Base-by-base conservation (phyloP, 2,329 filamentous ascomycete genomes). In the Alternaria arbusti region DNA sequence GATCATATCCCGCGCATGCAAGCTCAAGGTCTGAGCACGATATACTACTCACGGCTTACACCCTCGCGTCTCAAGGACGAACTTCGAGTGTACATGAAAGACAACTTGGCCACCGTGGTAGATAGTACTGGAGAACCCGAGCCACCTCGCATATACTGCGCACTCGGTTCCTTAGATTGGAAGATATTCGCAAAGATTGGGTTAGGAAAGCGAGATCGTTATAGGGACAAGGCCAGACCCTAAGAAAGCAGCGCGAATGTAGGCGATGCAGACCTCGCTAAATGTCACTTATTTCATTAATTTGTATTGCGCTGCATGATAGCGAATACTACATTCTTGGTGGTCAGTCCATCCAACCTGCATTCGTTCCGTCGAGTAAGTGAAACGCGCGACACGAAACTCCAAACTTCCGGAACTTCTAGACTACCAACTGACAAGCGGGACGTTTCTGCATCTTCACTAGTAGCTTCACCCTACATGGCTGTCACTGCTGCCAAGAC, bases 1-100 rank as follows among this genome's bases (percentile, higher is more conserved):
- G 61, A 52, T 6, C 67, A 70, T 36, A 65, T 70, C 11, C 17
- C 49, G 40, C 40, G 54, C 12, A 70, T 70, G 67, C 61, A 66
- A 17, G 54, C 25, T 11, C 59, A 67, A 11, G 68, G 68, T 1
- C 55, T 68, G 5, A 56, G 68, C 54, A 66, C 66, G 8, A 69
- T 67, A 10, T 70, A 66, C 32, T 61, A 70, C 17, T 67, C 63
- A 11, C 8, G 15, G 8, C 36, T 67, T 20, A 49, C 57, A 3
- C 45, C 60, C 2, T 6, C 32, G 6, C 15, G 12, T 6, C 32
- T 68, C 6, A 66, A 64, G 25, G 55, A 59, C 7, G 57, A 61
- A 17, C 32, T 68, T 23, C 40, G 54, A 2, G 23, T 6, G 26
- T 64, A 57, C 11, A 54, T 64, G 44, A 61, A 43, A 22, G 30